Evolutionary conservation across 257 asterid species (phyloP).

Genomic region (Solanum appendiculatum): DNA sequence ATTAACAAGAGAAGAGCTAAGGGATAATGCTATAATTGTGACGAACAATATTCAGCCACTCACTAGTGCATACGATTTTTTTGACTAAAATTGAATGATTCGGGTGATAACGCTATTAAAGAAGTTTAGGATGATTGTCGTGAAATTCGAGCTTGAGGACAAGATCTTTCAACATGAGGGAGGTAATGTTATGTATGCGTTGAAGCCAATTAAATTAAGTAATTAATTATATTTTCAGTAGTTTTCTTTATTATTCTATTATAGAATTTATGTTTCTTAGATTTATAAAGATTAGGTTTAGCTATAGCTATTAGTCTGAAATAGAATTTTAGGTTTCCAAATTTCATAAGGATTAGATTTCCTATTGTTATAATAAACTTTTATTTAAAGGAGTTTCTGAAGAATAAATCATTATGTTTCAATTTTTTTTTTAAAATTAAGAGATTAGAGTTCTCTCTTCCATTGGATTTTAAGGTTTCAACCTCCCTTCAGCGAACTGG

Average conservation of each 20-base stretch:
- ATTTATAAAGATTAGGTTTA: background rate
- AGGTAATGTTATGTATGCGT: background rate
- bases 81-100: background rate
- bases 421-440: background rate
- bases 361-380: background rate
- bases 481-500: background rate
- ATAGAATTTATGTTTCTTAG: background rate
- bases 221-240: background rate
- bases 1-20: background rate
- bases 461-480: background rate
- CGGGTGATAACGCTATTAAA: background rate
- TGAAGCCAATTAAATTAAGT: background rate
- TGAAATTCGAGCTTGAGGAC: background rate
- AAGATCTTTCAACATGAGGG: background rate
- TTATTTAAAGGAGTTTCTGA: background rate
- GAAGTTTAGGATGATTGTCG: background rate
- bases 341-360: background rate
- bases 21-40: background rate
- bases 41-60: background rate
- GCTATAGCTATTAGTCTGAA: no score
- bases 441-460: no score
- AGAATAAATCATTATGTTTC: background rate
- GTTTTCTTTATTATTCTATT: background rate
- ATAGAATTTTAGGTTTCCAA: background rate
- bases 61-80: background rate